phyloP scores from a whole-genome alignment of 345 rosid genomes.

The Citrus australasica region DNA sequence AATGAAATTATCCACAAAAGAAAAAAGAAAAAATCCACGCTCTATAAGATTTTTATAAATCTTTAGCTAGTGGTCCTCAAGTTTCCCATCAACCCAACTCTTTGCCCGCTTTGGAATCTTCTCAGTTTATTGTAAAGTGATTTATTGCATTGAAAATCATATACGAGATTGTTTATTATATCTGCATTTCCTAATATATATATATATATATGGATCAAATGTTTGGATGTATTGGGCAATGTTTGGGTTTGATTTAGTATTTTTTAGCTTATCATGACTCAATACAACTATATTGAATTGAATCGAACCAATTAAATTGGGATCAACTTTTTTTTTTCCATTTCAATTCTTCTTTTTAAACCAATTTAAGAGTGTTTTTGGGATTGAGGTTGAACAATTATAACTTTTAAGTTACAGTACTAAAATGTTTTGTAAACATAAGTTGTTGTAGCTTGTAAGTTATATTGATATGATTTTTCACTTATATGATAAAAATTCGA shows the following conservation, averaged over 20 bases:
- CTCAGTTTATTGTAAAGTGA: not conserved
- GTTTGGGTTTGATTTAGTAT: not conserved
- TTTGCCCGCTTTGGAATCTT: not conserved
- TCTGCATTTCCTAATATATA: not conserved
- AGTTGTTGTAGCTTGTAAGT: fast-evolving
- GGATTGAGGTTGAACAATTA: no score
- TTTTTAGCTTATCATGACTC: no score
- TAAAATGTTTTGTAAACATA: no score
- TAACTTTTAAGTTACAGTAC: no score
- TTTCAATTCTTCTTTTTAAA: no score
- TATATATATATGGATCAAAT: not conserved
- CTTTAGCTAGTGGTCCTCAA: not conserved
- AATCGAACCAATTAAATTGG: not conserved
- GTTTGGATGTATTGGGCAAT: not conserved
- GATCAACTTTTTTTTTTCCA: no score
- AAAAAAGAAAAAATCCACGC: not conserved
- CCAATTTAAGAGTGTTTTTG: no score
- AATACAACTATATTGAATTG: not conserved
- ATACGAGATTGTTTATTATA: not conserved
- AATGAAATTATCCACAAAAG: not conserved
- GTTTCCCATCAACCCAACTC: not conserved
- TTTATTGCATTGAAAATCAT: not conserved
- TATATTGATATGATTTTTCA: no score
- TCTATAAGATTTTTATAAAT: not conserved
- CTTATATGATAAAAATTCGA: no score